Base-by-base conservation (phyloP, 2,329 filamentous ascomycete species). In the Fusarium sp. region DNA sequence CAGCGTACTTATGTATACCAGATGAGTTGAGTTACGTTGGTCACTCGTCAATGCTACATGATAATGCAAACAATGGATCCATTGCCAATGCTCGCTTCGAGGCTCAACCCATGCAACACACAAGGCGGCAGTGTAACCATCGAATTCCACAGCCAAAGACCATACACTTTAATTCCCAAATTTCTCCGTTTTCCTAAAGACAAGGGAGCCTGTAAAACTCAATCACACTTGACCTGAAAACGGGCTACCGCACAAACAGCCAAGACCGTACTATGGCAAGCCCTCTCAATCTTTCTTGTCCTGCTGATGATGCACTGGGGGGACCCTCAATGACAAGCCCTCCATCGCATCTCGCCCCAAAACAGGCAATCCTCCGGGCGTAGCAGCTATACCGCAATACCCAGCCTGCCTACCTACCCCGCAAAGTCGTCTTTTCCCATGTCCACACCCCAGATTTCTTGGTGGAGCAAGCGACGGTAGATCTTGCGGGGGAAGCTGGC, bases 401-500 rank as follows among this genome's bases (percentile, higher is more conserved):
- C 49, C n/a, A 62, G 31, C 26, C 41, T 15, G 5, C 38, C 20
- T 51, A 51, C 9, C 47, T 78, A 78, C 76, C 76, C 76, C 76
- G 75, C 76, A 78, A 73, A 76, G 59, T 74, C 72, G 62, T 74
- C 74, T 61, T 48, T 48, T 48, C 36, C 51, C 45, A 41, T 41
- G 70, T 24, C 56, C 65, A 69, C 56, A 69, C 57, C 58, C 70
- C 70, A 68, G 63, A 61, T 64, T 67, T 70, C 60, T 44, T 58
- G 63, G 64, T 61, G 56, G 67, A 68, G 65, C 49, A 35, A 59
- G 18, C 49, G 35, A 33, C 64, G 70, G 74, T 56, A 78, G 76
- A 78, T 78, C 72, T 78, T 77, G 74, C 68, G 75, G 76, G 76
- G 76, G 57, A 63, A 33, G 31, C 49, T 69, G 65, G 62, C 57